phyloP scores from a whole-genome alignment of 805 yeast species.

The Pichia insulana region DNA sequence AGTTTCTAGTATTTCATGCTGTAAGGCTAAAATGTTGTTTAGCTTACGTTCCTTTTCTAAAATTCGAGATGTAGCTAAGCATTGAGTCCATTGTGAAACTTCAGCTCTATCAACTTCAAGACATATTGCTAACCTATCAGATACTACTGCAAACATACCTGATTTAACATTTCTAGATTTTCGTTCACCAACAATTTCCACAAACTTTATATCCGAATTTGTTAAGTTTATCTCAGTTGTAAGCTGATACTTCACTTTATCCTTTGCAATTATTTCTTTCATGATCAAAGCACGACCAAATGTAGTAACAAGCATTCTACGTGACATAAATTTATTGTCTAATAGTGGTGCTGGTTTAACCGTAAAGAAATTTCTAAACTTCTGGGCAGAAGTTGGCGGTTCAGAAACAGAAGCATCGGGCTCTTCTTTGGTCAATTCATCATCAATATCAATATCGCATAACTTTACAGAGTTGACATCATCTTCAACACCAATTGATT shows the following conservation, averaged over 20 bases:
- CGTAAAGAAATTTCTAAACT: slow-evolving; percentile 25
- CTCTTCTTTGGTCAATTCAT: slow-evolving; percentile 10
- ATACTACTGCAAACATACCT: slow-evolving; percentile 49
- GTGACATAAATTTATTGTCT: slow-evolving; percentile 29
- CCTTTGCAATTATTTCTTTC: slow-evolving; percentile 27
- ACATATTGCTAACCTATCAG: slow-evolving; percentile 44
- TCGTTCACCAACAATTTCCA: slow-evolving; percentile 42
- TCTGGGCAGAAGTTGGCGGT: slow-evolving; percentile 14
- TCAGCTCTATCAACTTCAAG: slow-evolving; percentile 48
- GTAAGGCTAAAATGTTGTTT: slow-evolving; percentile 17
- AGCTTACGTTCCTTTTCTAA: slow-evolving; percentile 39
- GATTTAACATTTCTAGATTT: slow-evolving; percentile 25
- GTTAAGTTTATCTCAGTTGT: slow-evolving; percentile 47
- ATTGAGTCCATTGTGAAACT: slow-evolving; percentile 48
- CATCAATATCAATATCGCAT: slow-evolving; percentile 11
- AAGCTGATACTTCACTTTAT: slow-evolving; percentile 36
- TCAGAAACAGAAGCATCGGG: slow-evolving; percentile 13
- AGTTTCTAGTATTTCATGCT: slow-evolving; percentile 25
- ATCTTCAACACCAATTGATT: slow-evolving; percentile 10
- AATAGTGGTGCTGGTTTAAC: slow-evolving; percentile 6
- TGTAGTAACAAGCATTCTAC: slow-evolving; percentile 51
- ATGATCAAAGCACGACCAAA: slow-evolving; percentile 57
- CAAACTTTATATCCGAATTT: slow-evolving; percentile 44
- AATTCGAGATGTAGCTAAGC: slow-evolving; percentile 40
- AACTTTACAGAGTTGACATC: slow-evolving; percentile 24